These are phyloP conservation scores for Camelina sativa DNA, from an alignment of 345 rosid genomes.

Conservation along the genomic window DNA sequence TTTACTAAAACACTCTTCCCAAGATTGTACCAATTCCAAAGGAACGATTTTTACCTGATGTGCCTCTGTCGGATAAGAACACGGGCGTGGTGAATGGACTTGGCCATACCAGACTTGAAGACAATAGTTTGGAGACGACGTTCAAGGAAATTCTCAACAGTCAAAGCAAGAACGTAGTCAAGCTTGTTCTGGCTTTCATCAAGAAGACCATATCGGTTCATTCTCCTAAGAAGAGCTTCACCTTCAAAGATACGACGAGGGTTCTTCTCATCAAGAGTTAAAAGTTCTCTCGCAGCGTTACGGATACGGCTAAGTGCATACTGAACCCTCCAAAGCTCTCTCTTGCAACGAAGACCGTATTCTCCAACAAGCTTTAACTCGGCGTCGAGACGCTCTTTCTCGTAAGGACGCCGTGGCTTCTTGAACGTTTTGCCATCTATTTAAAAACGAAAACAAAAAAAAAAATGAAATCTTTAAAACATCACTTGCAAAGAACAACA, in stretches of 20 bases:
- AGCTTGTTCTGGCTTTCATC: conserved; percentile 69
- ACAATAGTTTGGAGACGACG: conserved; percentile 53
- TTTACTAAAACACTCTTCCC: neutral
- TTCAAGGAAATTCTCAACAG: conserved; percentile 57
- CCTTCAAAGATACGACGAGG: conserved; percentile 64
- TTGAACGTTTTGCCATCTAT: conserved; percentile 54
- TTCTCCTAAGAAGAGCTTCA: conserved; percentile 64
- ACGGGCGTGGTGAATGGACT: conserved; percentile 69
- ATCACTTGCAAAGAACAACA: neutral
- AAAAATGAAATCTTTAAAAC: neutral
- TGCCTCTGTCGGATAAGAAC: conserved; percentile 68
- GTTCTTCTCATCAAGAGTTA: conserved; percentile 67
- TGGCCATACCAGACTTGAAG: conserved; percentile 64
- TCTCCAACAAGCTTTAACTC: conserved; percentile 70
- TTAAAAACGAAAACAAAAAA: neutral
- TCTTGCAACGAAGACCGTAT: conserved; percentile 62
- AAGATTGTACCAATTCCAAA: neutral
- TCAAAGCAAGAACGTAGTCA: conserved; percentile 64
- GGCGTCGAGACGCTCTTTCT: conserved; percentile 64
- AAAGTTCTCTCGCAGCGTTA: conserved; percentile 64
- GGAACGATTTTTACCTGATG: conserved; percentile 46
- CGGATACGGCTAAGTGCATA: conserved; percentile 63
- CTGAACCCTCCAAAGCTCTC: conserved; percentile 72
- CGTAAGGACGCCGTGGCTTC: conserved; percentile 56
- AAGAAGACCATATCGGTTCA: conserved; percentile 59